phyloP scores from a whole-genome alignment of 2,329 filamentous ascomycete species.

The Calonectria henricotiae region DNA sequence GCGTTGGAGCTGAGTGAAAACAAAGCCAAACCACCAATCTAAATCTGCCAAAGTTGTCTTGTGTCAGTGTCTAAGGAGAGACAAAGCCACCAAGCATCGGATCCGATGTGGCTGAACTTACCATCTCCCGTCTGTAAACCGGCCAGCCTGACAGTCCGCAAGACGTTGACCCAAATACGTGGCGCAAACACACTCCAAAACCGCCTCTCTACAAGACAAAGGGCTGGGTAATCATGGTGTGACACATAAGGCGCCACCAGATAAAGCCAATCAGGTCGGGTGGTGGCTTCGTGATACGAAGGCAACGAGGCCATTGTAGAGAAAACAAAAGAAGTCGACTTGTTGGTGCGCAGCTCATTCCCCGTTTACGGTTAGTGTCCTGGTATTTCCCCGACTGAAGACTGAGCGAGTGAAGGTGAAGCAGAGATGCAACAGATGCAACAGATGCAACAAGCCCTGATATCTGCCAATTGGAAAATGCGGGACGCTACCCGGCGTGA shows the following conservation, averaged over 20 bases:
- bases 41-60: slow-evolving; percentile 61
- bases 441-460: neutral
- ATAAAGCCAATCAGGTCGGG: slow-evolving; percentile 66
- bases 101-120: slow-evolving; percentile 52
- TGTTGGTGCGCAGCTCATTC: neutral
- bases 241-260: slow-evolving; percentile 65
- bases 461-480: neutral
- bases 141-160: slow-evolving; percentile 59
- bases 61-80: slow-evolving; percentile 33
- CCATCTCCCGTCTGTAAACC: slow-evolving; percentile 65
- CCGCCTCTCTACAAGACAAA: slow-evolving; percentile 66
- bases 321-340: neutral
- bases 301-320: slow-evolving; percentile 60
- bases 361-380: neutral
- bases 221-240: slow-evolving; percentile 60
- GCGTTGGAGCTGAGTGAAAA: slow-evolving; percentile 58
- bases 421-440: neutral
- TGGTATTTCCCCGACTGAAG: neutral
- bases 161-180: slow-evolving; percentile 69
- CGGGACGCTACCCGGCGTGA: neutral
- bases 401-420: neutral
- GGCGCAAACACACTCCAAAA: slow-evolving; percentile 69
- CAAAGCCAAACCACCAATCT: slow-evolving; percentile 67
- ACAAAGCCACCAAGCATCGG: slow-evolving; percentile 6
- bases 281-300: slow-evolving; percentile 69